Base-by-base conservation (phyloP, 495 filamentous ascomycete species). In the Monascus purpureus region DNA sequence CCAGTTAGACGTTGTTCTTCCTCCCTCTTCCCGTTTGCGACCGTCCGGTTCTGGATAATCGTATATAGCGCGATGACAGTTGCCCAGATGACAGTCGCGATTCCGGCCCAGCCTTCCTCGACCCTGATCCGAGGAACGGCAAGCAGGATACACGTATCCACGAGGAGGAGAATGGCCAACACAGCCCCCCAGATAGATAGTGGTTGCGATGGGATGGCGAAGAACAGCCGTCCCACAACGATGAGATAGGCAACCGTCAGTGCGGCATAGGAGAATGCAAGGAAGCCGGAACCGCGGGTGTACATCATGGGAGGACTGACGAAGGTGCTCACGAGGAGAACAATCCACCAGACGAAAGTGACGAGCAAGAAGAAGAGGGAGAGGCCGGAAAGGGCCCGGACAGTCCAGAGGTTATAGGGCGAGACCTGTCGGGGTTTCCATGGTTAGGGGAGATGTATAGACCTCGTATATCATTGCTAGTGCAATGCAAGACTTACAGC, bases 1-100 rank as follows among this genome's bases (percentile, higher is more conserved):
- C 90, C 90, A 1, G 90, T 97, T 8, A 97, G 62, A 11, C 90
- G 71, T 44, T 92, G 77, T 53, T 97, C 90, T 47, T 97, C 90
- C 40, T 93, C 82, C 0, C 59, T 61, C 52, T 95, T 95, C 15
- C 88, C 90, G 75, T 84, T 92, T 31, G 76, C 67, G 9, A 97
- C 90, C 6, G 80, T 65, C n/a, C 78, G 61, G 47, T 76, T 76
- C 32, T 67, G 66, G 6, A 68, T 32, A 31, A 78, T 58, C 37
- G 67, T 73, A 67, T 75, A 85, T 27, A 67, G 36, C 15, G 67
- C 59, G 17, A 86, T 75, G 16, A 77, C 26, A 6, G 65, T 61
- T 23, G 75, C 74, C 82, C 86, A 94, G 25, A 84, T 52, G 2
- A 90, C 78, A 14, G 79, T 83, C 5, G 70, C 82, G 33, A 90